A percentile compares a stretch with the other conserved stretches of the same genome.
Conservation (phyloP, 1,284 basidiomycete species). For the Dichomitus squalens region DNA sequence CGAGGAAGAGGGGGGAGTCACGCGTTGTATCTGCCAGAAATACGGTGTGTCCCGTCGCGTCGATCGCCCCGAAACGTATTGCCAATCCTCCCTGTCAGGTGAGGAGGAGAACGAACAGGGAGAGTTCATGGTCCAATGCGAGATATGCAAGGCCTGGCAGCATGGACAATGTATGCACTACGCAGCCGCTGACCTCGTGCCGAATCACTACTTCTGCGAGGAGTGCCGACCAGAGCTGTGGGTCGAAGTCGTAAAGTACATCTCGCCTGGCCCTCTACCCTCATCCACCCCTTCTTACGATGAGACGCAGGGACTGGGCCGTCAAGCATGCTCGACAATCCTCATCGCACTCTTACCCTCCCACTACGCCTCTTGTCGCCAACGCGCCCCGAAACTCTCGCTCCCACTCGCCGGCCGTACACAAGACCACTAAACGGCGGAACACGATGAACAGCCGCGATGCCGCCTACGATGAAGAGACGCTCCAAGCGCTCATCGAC, state of each 20-base stretch:
- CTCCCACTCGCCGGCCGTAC: conserved; percentile 72
- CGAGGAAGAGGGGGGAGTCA: conserved; percentile 83
- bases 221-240: conserved; percentile 90
- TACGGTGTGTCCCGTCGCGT: conserved; percentile 60
- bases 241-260: conserved; percentile 74
- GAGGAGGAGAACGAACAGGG: conserved; percentile 73
- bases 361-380: conserved; percentile 31
- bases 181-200: conserved; percentile 81
- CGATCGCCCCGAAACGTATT: conserved; percentile 17
- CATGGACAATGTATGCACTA: conserved; percentile 97
- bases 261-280: conserved; percentile 19
- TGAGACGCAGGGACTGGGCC: conserved; percentile 50
- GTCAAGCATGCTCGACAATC: conserved; percentile 65
- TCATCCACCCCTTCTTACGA: conserved; percentile 3
- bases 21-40: conserved; percentile 93
- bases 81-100: conserved; percentile 20
- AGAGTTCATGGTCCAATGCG: conserved; percentile 97
- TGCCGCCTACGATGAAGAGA: conserved; percentile 87
- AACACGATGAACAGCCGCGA: conserved; percentile 98
- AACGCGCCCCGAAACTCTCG: conserved; percentile 63
- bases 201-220: conserved; percentile 92
- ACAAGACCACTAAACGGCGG: conserved; percentile 77
- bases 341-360: conserved; percentile 53
- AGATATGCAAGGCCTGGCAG: conserved; percentile 97
- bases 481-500: conserved; percentile 71